Evolutionary conservation across 805 yeast species (phyloP), one percentile per base, ranked within the genome.

Genomic region (Maudiozyma bulderi): DNA sequence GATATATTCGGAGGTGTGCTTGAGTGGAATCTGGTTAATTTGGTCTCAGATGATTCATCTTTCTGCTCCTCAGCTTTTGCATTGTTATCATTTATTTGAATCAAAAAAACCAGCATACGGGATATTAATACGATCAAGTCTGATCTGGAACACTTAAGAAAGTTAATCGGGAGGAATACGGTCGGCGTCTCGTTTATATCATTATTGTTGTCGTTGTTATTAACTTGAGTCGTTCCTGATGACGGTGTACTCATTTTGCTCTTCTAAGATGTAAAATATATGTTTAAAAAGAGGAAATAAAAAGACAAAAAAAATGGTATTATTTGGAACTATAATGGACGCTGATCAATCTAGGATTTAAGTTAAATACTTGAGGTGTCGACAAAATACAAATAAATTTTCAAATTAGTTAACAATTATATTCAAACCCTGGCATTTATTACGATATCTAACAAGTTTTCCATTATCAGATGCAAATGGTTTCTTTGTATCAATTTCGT

Each of bases 1-100:
- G 95, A 83, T 42, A 91, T 91, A 14, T 77, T 77, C 0, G 99
- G 98, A 3, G 97, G 95, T 0, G 91, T 82, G 53, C 97, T 75
- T 4, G 97, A 89, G 65, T 91, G 99, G 65, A 91, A 91, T 54
- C 98, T 72, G 1, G 99, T 91, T 47, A 93, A 30, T 43, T 48
- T 46, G 30, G 31, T 32, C 20, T 43, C 44, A 8, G 28, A 7
- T 9, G 14, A 28, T 9, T 26, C 43, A n/a, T 49, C 42, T 9
- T 50, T 15, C 30, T 62, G 53, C 34, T 60, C 54, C 14, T 62
- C 59, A 46, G 58, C 59, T 15, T 70, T 69, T 20, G 47, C 29
- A 20, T 47, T 47, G 2, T 55, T 49, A 67, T 91, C 98, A 63
- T 91, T 91, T 34, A 86, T 73, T 28, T 71, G 66, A 11, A 90